phyloP scores from a whole-genome alignment of 148 eudicot genomes.

The Dysphania ambrosioides region DNA sequence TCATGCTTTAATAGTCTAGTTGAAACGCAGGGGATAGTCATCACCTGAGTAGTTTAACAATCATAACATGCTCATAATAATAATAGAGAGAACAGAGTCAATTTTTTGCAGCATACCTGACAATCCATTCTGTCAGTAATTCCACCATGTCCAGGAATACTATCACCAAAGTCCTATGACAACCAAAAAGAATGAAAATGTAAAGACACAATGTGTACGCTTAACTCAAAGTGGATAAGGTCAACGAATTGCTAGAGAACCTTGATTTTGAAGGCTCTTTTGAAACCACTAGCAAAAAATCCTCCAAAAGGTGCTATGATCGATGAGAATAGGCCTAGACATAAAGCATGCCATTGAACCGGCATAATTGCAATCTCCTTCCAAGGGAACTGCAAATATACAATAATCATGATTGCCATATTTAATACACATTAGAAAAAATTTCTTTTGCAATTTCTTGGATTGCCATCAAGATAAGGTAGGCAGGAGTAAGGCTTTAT shows the following conservation, averaged over 20 bases:
- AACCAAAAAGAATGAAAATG: neutral
- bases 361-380: slow-evolving; percentile 71
- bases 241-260: slow-evolving; percentile 28
- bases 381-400: slow-evolving; percentile 74
- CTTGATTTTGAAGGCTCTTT: slow-evolving; percentile 98
- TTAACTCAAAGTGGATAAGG: neutral
- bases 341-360: slow-evolving; percentile 92
- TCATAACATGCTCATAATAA: neutral
- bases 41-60: too few relatives aligned
- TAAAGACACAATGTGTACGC: neutral
- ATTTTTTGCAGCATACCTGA: slow-evolving; percentile 52
- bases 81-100: neutral
- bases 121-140: slow-evolving; percentile 99
- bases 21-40: too few relatives aligned
- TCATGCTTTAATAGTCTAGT: neutral
- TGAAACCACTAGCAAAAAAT: slow-evolving; percentile 95
- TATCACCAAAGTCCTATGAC: slow-evolving; percentile 91
- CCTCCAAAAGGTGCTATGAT: slow-evolving; percentile 99
- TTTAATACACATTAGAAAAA: neutral
- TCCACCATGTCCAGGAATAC: slow-evolving; percentile 99
- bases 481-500: neutral
- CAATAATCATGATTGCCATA: neutral
- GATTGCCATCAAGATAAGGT: neutral
- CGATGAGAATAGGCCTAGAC: slow-evolving; percentile 87
- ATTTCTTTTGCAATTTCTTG: neutral